Evolutionary conservation across 345 rosid species (phyloP).

Genomic region (Pugionium cornutum): DNA sequence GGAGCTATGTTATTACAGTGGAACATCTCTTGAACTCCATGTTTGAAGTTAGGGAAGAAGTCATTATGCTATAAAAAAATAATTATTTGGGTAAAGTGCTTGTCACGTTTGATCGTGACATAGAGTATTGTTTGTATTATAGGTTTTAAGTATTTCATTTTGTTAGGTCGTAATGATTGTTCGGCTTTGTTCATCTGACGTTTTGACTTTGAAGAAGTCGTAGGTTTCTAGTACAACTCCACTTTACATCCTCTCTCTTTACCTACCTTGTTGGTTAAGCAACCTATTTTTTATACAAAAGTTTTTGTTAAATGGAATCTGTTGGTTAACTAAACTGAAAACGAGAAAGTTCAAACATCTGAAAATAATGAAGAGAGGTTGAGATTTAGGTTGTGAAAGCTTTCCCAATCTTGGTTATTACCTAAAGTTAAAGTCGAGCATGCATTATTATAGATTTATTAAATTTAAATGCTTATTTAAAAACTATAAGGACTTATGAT

Average conservation of each 20-base stretch:
- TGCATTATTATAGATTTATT: no score
- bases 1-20: not conserved
- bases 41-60: not conserved
- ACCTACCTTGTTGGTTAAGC: constrained; percentile 24
- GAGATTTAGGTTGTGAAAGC: no score
- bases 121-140: constrained; percentile 7
- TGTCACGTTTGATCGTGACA: constrained; percentile 28
- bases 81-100: constrained; percentile 22
- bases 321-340: not conserved
- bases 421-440: no score
- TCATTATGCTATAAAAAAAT: not conserved
- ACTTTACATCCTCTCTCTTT: not conserved
- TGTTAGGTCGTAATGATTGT: constrained; percentile 31
- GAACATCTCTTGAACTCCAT: constrained; percentile 19
- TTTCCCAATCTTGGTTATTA: no score
- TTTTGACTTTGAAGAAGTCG: constrained; percentile 34
- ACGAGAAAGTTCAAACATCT: not conserved
- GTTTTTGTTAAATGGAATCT: not conserved
- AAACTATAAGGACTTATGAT: no score
- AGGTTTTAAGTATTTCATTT: not conserved
- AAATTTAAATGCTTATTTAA: no score
- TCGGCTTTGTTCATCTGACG: constrained; percentile 37
- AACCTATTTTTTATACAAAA: constrained; percentile 16
- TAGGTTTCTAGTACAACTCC: not conserved
- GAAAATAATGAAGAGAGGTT: not conserved